Base-by-base conservation (phyloP, 805 yeast species). In the Myxozyma neglecta region DNA sequence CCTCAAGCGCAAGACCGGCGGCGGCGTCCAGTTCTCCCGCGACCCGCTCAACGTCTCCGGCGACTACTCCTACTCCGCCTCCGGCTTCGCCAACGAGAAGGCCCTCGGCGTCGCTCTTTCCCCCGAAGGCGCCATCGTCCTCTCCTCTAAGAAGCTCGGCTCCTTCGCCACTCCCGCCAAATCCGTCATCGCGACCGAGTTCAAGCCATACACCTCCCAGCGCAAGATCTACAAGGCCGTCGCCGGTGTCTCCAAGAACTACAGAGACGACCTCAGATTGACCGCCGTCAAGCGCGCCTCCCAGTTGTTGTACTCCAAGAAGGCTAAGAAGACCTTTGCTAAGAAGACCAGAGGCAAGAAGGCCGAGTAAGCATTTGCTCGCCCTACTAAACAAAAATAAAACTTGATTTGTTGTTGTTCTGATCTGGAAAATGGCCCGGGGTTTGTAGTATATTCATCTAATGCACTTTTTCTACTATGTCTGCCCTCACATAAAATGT, bases 11-110 rank as follows among this genome's bases (percentile, higher is more conserved):
- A 65, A 76, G 65, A 67, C 70, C 59, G 70, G 72, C 53, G 79
- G 77, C 57, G 80, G 79, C 63, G 72, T 73, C 60, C 72, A 69
- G 63, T 75, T 79, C 73, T 80, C 84, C 68, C 70, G 75, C 59
- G 85, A 81, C 75, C 83, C 84, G 70, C 74, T 81, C 69, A 81
- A 80, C 78, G 74, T 76, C 67, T 71, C 78, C 59, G 80, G 79
- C 69, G 71, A 74, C 67, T 77, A 81, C 82, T 71, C 80, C 71
- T 76, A 74, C 75, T 69, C 74, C 71, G 74, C 79, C 61, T 77
- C 84, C 57, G 83, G 84, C 71, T 74, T 80, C 70, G 80, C 74
- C 69, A 80, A 79, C 77, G 74, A 74, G 71, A 79, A 79, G 76
- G 83, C 85, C 64, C 66, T 79, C 62, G 82, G 82, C 72, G 76